phyloP scores from a whole-genome alignment of 352 stramenopile species.

The Globisporangium cylindrosporum region DNA sequence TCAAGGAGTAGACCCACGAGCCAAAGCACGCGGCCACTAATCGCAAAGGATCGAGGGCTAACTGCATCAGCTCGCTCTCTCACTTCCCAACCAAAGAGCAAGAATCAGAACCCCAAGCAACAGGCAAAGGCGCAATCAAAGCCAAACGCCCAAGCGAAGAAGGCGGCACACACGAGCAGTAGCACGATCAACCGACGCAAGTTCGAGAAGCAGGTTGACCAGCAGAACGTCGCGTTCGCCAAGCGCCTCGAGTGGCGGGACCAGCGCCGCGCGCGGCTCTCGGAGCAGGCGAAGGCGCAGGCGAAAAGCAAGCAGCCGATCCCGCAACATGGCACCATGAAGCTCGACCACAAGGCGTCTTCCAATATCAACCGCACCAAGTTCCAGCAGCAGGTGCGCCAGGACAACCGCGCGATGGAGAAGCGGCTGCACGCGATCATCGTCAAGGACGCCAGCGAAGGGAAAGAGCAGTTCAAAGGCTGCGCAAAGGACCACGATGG shows the following conservation, averaged over 20 bases:
- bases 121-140: not conserved
- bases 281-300: constrained; percentile 27
- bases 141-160: not conserved
- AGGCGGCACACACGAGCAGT: constrained; percentile 37
- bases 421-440: constrained; percentile 46
- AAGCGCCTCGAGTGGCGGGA: constrained; percentile 47
- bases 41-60: not conserved
- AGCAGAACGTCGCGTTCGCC: constrained; percentile 55
- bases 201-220: constrained; percentile 54
- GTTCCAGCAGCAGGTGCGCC: constrained; percentile 44
- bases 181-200: constrained; percentile 52
- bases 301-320: constrained; percentile 37
- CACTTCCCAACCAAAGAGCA: constrained; percentile 9
- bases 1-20: not conserved
- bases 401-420: constrained; percentile 55
- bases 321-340: constrained; percentile 41
- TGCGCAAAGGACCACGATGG: not conserved
- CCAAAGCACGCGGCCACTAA: not conserved
- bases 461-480: constrained; percentile 4
- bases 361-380: constrained; percentile 60
- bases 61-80: not conserved
- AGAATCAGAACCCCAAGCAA: not conserved
- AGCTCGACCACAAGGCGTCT: constrained; percentile 50
- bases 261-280: constrained; percentile 24
- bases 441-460: not conserved